These are phyloP conservation scores for Cutaneotrichosporon cutaneum DNA, from an alignment of 1,284 basidiomycete species.

Conservation along the genomic window DNA sequence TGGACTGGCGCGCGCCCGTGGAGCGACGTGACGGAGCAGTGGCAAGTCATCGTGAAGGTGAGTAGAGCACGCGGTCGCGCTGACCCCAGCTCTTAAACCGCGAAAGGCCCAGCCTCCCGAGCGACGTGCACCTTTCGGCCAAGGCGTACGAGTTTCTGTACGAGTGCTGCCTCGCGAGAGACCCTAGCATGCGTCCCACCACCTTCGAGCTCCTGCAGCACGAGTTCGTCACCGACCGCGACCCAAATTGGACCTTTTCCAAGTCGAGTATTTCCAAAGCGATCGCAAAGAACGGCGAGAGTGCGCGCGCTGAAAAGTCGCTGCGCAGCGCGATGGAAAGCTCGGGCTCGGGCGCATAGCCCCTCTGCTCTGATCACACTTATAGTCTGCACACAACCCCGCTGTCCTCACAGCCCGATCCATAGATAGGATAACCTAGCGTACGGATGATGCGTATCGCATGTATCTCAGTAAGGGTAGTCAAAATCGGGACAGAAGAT, in stretches of 20 bases:
- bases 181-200: constrained; percentile 81
- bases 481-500: too few relatives aligned
- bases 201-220: constrained; percentile 80
- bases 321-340: constrained; percentile 15
- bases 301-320: constrained; percentile 8
- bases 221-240: constrained; percentile 70
- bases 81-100: constrained; percentile 54
- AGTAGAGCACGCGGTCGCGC: neutral
- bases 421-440: neutral
- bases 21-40: constrained; percentile 74
- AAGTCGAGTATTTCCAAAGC: constrained; percentile 48
- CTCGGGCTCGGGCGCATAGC: neutral
- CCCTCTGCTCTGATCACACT: neutral
- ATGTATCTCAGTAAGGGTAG: neutral
- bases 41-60: constrained; percentile 84
- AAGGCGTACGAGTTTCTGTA: constrained; percentile 82
- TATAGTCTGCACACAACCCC: neutral
- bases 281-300: constrained; percentile 32
- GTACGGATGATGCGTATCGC: neutral
- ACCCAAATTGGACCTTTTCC: constrained; percentile 69
- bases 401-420: neutral
- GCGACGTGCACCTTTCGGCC: constrained; percentile 70
- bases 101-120: constrained; percentile 68
- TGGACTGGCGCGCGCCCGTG: constrained; percentile 93
- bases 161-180: constrained; percentile 84